Base-by-base conservation (phyloP, 1,284 basidiomycete genomes). In the Malassezia nana region DNA sequence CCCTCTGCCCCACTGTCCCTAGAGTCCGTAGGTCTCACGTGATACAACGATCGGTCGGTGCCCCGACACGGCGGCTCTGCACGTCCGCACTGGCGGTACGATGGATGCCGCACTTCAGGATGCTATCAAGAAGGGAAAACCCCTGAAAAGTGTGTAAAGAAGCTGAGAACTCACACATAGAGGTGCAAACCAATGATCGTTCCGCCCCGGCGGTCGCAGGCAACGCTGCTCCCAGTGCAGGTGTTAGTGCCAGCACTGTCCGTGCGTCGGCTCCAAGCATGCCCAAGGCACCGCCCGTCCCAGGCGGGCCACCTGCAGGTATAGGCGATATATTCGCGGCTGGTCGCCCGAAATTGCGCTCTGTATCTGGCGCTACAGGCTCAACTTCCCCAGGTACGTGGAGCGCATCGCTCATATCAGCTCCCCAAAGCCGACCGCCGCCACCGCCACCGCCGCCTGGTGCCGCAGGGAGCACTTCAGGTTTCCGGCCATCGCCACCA, bases 281-380 rank as follows among this genome's bases (percentile, higher is more conserved):
- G 2, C 46, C 46, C 10, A 25, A 39, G 0, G 50, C 59, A 16
- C 50, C 51, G 2, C 32, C 58, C 2, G 46, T 45, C 4, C 43
- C 50, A 5, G 54, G 50, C 8, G 51, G 55, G 4, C 58, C 62
- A n/a, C 45, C 45, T 20, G 13, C 50, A 2, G 87, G 89, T 69
- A 77, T 91, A 4, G 89, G 83, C 26, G 84, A 83, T 7, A 75
- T 92, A 8, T 91, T 92, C 71, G 87, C 89, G 38, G 87, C 86
- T 20, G 89, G 89, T 1, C 84, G 91, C 78, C 89, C 89, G 2
- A 89, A 87, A 69, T 72, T 92, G 61, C 90, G 84, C 76, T 59
- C 60, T 4, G 44, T 54, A 9, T 46, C 42, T 5, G 54, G 49
- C 22, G 32, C 24, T 2, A n/a, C 45, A 7, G 16, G n/a, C 35